Conservation (phyloP, 805 yeast species). For the Cyberlindnera bimundalis region DNA sequence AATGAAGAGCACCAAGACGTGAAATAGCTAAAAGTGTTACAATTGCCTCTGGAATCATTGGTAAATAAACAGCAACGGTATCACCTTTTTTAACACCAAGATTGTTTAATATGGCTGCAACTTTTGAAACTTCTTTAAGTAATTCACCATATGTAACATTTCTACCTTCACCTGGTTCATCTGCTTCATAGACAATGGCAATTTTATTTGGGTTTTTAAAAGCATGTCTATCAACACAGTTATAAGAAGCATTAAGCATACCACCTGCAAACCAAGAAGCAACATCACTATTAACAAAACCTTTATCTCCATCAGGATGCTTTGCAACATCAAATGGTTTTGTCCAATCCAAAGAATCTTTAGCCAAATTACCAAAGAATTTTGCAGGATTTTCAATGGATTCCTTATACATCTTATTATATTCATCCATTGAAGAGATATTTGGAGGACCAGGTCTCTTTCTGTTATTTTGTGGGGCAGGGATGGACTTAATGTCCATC, state of each 20-base stretch:
- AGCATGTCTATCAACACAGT: constrained; percentile 96
- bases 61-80: constrained; percentile 92
- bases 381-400: constrained; percentile 77
- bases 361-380: constrained; percentile 79
- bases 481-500: constrained; percentile 27
- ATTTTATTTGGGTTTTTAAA: constrained; percentile 78
- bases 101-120: constrained; percentile 77
- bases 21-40: constrained; percentile 91
- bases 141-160: constrained; percentile 83
- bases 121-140: constrained; percentile 75
- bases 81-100: constrained; percentile 95
- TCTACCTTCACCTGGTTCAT: constrained; percentile 77
- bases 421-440: constrained; percentile 51
- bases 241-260: constrained; percentile 86
- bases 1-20: constrained; percentile 93
- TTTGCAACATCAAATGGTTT: constrained; percentile 72
- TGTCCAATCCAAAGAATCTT: constrained; percentile 73
- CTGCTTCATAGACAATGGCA: constrained; percentile 91
- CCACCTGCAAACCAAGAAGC: constrained; percentile 92
- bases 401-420: constrained; percentile 66
- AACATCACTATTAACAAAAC: constrained; percentile 47
- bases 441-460: constrained; percentile 25
- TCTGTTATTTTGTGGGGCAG: constrained; percentile 25
- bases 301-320: constrained; percentile 34
- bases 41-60: constrained; percentile 97